Evolutionary conservation across 148 eudicot genomes (phyloP).

Genomic region (Drosera capensis): DNA sequence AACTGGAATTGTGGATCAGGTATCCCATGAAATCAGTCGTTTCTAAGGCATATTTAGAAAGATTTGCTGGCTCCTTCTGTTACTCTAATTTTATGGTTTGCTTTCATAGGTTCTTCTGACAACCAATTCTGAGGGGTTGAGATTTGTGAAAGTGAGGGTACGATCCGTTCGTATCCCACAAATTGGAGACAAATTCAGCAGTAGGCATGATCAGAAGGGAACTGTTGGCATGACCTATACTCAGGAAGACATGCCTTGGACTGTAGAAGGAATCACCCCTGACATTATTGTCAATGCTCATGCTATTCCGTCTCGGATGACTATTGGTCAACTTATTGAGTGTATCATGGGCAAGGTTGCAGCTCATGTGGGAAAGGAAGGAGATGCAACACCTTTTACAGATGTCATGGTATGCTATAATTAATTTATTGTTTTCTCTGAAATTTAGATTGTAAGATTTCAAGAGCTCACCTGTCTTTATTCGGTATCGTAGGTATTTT

Average conservation of each 20-base stretch:
- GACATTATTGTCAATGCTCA: slow-evolving; percentile 95
- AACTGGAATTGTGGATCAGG: slow-evolving; percentile 92
- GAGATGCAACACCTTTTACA: slow-evolving; percentile 96
- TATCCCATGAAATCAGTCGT: slow-evolving; percentile 9
- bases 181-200: slow-evolving; percentile 91
- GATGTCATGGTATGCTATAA: slow-evolving; percentile 72
- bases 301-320: slow-evolving; percentile 98
- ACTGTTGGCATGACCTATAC: slow-evolving; percentile 97
- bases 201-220: slow-evolving; percentile 94
- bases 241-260: slow-evolving; percentile 99
- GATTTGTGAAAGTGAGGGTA: slow-evolving; percentile 94
- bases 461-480: no score
- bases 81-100: not conserved
- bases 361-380: slow-evolving; percentile 96
- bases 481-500: no score
- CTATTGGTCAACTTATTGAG: slow-evolving; percentile 95
- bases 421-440: no score
- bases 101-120: slow-evolving; percentile 51
- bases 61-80: not conserved
- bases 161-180: slow-evolving; percentile 91
- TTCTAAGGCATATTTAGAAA: not conserved
- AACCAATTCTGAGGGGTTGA: slow-evolving; percentile 86
- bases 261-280: slow-evolving; percentile 82
- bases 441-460: no score
- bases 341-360: slow-evolving; percentile 98